phyloP scores from a whole-genome alignment of 768 basidiomycete genomes.

The Xerocomus potaroensis region DNA sequence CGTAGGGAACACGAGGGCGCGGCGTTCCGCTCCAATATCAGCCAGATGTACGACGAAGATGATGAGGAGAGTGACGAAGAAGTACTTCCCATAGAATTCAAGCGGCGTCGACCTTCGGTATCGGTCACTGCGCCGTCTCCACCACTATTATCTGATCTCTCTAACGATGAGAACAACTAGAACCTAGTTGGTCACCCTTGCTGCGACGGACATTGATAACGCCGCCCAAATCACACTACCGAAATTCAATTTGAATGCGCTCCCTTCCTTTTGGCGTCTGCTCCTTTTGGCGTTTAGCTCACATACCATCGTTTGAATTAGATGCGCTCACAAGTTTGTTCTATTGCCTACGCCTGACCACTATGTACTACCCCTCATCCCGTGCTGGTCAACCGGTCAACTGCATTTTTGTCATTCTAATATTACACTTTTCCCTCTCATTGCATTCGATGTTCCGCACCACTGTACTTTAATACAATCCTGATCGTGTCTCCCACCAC shows the following conservation, averaged over 20 bases:
- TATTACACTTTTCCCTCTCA: constrained; percentile 4
- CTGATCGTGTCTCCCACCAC: neutral
- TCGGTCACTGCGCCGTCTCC: constrained; percentile 27
- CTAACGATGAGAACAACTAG: constrained; percentile 16
- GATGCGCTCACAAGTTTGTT: constrained; percentile 12
- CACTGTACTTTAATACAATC: constrained; percentile 21
- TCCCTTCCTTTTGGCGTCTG: neutral
- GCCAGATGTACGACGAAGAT: constrained; percentile 30
- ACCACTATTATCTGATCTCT: constrained; percentile 19
- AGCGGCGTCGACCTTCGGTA: constrained; percentile 32
- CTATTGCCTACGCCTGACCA: neutral
- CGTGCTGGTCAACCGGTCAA: constrained; percentile 1
- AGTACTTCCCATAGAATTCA: constrained; percentile 31
- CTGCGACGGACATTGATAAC: constrained; percentile 11
- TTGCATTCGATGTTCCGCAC: constrained; percentile 5
- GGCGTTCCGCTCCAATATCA: constrained; percentile 28
- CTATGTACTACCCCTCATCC: constrained; percentile 1
- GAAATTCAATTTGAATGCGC: constrained; percentile 15
- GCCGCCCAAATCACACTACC: constrained; percentile 16
- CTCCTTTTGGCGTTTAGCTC: constrained; percentile 10
- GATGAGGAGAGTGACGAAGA: constrained; percentile 38
- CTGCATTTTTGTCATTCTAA: constrained; percentile 5
- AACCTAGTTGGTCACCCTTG: neutral
- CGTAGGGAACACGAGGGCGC: constrained; percentile 22
- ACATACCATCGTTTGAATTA: constrained; percentile 16